Evolutionary conservation across 352 stramenopile species (phyloP), one percentile per base, ranked within the genome.

Genomic region (Pythium phragmiticola): DNA sequence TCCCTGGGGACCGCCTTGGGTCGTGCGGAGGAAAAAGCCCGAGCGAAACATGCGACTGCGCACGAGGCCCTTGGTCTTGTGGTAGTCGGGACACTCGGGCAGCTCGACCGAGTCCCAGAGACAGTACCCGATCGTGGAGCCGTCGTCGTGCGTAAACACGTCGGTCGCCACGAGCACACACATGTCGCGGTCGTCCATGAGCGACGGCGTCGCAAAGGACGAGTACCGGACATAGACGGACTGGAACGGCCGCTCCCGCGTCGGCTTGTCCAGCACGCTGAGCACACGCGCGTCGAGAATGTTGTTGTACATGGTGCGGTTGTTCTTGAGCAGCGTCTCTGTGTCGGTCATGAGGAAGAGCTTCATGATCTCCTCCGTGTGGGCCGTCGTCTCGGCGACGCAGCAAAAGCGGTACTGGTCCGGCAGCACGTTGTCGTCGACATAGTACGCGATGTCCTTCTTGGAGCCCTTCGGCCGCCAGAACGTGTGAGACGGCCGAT

Each of bases 401-500:
- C 78, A 88, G 59, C 76, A 85, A 65, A 88, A 88, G n/a, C 78
- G 65, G n/a, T 74, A 76, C 50, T 85, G 76, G 17, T 69, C 70
- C 3, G 69, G 50, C 13, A 75, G 65, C 34, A 70, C 78, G 17
- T 48, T 53, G 42, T 82, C 70, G 52, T 87, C 78, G 39, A 83
- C 71, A 52, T 74, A 87, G 59, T 85, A 87, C 50, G 74, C 75
- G 7, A 87, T 60, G 46, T 73, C 65, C 6, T 73, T 76, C 68
- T 77, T 82, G 2, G 63, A 60, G 30, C 75, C 65, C 61, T 82
- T 84, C 30, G 70, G 68, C 28, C 77, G 72, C 78, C 78, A 82
- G 34, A 77, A 61, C 8, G 77, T 67, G 30, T 60, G 67, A 19
- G 43, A 72, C 11, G 72, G 53, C 5, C 54, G 49, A 51, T 77